phyloP scores from a whole-genome alignment of 108 stramenopile species.

The Pseudonitzschia delicatissima region DNA sequence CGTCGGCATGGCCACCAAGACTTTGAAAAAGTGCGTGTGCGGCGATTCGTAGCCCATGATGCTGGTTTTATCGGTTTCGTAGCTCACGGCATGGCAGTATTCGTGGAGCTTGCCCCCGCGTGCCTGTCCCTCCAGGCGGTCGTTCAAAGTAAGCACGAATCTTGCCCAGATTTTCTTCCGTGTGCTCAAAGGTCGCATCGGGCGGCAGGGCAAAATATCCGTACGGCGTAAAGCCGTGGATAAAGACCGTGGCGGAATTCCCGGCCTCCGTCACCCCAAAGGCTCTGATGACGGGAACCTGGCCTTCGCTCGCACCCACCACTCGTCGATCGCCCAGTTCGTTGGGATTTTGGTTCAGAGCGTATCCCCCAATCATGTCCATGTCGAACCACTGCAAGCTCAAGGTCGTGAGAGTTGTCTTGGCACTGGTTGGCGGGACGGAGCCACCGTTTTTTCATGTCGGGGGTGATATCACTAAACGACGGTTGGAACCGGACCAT shows the following conservation, averaged over 20 bases:
- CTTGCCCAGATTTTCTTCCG: constrained; percentile 44
- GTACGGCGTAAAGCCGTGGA: constrained; percentile 97
- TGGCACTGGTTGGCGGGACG: constrained; percentile 48
- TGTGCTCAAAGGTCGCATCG: constrained; percentile 49
- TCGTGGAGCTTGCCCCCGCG: constrained; percentile 27
- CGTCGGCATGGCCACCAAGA: constrained; percentile 90
- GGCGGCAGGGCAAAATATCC: constrained; percentile 82
- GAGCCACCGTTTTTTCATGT: constrained; percentile 33
- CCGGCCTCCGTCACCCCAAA: constrained; percentile 94
- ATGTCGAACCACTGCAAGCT: constrained; percentile 97
- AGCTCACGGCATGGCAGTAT: constrained; percentile 59
- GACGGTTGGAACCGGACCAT: not conserved
- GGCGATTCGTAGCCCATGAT: constrained; percentile 91
- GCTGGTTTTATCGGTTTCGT: constrained; percentile 54
- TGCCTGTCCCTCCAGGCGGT: constrained; percentile 30
- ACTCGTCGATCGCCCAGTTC: constrained; percentile 33
- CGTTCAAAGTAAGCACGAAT: constrained; percentile 42
- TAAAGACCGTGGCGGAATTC: constrained; percentile 86
- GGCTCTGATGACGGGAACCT: constrained; percentile 91
- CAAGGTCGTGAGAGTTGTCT: constrained; percentile 47
- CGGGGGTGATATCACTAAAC: constrained; percentile 31
- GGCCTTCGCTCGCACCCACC: constrained; percentile 56
- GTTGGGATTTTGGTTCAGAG: constrained; percentile 74
- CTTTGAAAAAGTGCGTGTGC: constrained; percentile 77
- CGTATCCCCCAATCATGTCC: constrained; percentile 86